These are phyloP conservation scores for Xerophyta viscosa DNA, from an alignment of 106 monocot species.

Conservation along the genomic window DNA sequence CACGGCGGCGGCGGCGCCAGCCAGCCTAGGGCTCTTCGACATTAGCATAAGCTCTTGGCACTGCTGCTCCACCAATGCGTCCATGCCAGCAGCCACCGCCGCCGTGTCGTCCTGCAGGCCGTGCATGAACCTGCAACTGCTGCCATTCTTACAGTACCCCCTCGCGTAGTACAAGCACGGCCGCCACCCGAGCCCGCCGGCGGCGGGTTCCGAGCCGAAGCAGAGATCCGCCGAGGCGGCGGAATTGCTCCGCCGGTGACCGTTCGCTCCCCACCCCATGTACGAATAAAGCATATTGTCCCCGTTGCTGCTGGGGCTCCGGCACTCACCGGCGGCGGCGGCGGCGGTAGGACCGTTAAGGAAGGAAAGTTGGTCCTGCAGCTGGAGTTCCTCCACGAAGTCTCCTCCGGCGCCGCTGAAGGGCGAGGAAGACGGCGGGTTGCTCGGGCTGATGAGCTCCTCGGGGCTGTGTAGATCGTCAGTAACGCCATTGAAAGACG, in stretches of 20 bases:
- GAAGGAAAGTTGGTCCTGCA: constrained; percentile 64
- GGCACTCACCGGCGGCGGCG: constrained; percentile 16
- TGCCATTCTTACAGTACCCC: constrained; percentile 91
- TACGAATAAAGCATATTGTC: constrained; percentile 28
- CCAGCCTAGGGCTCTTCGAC: constrained; percentile 62
- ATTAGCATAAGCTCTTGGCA: constrained; percentile 67
- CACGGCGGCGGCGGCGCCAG: constrained; percentile 4
- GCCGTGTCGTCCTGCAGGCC: constrained; percentile 36
- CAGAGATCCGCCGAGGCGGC: constrained; percentile 48
- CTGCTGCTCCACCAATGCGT: constrained; percentile 50
- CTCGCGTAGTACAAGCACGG: constrained; percentile 85
- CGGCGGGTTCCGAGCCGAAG: constrained; percentile 25
- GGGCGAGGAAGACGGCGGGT: not conserved
- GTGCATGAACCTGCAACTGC: constrained; percentile 67
- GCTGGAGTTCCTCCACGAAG: constrained; percentile 58
- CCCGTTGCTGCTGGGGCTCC: constrained; percentile 22
- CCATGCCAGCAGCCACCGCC: constrained; percentile 22
- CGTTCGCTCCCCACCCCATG: constrained; percentile 20
- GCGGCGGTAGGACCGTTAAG: constrained; percentile 33
- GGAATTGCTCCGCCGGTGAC: constrained; percentile 32
- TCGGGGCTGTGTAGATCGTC: constrained; percentile 22
- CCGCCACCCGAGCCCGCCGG: constrained; percentile 50
- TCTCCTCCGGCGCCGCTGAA: constrained; percentile 25
- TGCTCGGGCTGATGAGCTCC: constrained; percentile 22
- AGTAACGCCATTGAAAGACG: not conserved